Evolutionary conservation across 352 stramenopile species (phyloP), one percentile per base, ranked within the genome.

Genomic region (Stramenopiles sp.): DNA sequence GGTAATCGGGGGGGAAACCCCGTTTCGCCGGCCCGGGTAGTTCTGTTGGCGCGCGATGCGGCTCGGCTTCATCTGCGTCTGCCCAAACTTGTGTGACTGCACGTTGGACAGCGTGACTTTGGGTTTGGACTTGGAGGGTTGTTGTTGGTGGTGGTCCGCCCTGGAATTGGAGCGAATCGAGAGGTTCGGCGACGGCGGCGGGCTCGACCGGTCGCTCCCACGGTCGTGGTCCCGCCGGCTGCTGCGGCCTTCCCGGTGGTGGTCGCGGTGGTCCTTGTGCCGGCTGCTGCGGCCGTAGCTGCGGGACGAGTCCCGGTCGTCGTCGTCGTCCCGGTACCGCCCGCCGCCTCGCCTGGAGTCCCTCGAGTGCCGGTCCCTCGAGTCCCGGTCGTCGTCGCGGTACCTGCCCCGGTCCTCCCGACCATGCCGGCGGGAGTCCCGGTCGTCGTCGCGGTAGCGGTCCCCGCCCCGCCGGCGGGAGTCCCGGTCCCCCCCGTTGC

Each of bases 1-100:
- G 4, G 53, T 71, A 35, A 71, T 71, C 35, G 53, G 53, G 33
- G 53, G 53, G 35, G 53, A 71, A 6, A 6, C 53, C 31, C 53
- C 53, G 6, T 71, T 2, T 2, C 53, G 2, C 35, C 53, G 53
- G 35, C 53, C 35, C 35, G 53, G 53, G 12, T 35, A 71, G 35
- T 71, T 71, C 12, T 71, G 31, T 4, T 6, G 4, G 35, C 53
- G 53, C 31, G 31, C 35, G 33, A 71, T 2, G 4, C 53, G 2
- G 2, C 31, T 35, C 6, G 53, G 31, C 35, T 71, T 71, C 6
- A 33, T 71, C 35, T 71, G 53, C 2, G 53, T 71, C 33, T 33
- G 33, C 35, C 53, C 2, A 6, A 31, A 31, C 4, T 71, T 35
- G 35, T 71, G 33, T 6, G 53, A 31, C 33, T 31, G 53, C 12